phyloP scores from a whole-genome alignment of 371 early-diverging fungal genomes.

The Zychaea mexicana region DNA sequence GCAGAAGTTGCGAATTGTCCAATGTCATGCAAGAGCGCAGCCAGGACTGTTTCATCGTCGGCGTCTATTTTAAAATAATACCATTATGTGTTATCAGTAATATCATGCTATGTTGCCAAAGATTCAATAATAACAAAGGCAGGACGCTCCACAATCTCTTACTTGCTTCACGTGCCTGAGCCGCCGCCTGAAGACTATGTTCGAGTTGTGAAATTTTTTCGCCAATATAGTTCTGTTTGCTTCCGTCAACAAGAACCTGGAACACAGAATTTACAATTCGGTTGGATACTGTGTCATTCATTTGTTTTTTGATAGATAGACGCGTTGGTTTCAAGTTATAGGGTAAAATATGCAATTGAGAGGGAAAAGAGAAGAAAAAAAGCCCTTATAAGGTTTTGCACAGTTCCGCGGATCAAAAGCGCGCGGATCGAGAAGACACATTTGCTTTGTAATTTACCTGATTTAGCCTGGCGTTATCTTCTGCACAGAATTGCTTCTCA shows the following conservation, averaged over 20 bases:
- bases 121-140: neutral
- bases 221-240: slow-evolving; percentile 54
- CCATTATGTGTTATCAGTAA: neutral
- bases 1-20: slow-evolving; percentile 53
- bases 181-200: slow-evolving; percentile 56
- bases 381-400: neutral
- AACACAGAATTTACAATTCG: slow-evolving; percentile 37
- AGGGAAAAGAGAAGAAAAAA: neutral
- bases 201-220: slow-evolving; percentile 58
- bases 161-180: slow-evolving; percentile 38
- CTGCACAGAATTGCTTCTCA: too few species aligned
- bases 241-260: slow-evolving; percentile 48
- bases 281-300: slow-evolving; percentile 13
- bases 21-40: slow-evolving; percentile 59
- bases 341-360: neutral
- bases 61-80: slow-evolving; percentile 19
- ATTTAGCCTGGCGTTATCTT: neutral
- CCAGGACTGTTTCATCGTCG: slow-evolving; percentile 55
- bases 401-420: neutral
- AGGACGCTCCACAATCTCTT: neutral
- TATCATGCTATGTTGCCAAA: too few species aligned
- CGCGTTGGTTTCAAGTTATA: too few species aligned
- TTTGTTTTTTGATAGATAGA: slow-evolving; percentile 3
- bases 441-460: neutral
- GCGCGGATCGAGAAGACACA: neutral